Percentiles rank a stretch among this genome's conserved stretches.
These are phyloP conservation scores for Alternaria metachromatica DNA, from an alignment of 2,329 filamentous ascomycete species.

Conservation along the genomic window DNA sequence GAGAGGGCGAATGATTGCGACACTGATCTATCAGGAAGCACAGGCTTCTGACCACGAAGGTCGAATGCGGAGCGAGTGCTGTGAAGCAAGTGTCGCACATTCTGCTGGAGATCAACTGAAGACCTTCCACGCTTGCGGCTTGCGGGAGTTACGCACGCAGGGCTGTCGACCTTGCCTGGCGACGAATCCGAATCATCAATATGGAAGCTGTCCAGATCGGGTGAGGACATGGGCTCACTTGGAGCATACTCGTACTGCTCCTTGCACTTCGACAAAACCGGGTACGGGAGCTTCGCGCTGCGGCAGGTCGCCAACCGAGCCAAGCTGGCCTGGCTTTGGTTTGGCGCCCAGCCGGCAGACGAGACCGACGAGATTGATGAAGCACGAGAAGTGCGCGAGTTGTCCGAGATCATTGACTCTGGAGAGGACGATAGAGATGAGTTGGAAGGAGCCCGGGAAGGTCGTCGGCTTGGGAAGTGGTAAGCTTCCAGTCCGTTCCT, in stretches of 20 bases:
- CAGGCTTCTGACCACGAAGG: conserved; percentile 41
- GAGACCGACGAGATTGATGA: conserved; percentile 63
- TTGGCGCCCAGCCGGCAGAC: conserved; percentile 60
- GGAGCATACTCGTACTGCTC: conserved; percentile 43
- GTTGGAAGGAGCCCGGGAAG: conserved; percentile 58
- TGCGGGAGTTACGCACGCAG: conserved; percentile 24
- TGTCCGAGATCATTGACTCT: conserved; percentile 69
- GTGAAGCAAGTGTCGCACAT: conserved; percentile 68
- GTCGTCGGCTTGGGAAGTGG: conserved; percentile 53
- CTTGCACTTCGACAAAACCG: conserved; percentile 47
- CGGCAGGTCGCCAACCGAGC: conserved; percentile 61
- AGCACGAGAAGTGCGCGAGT: conserved; percentile 62
- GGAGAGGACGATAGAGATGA: conserved; percentile 63
- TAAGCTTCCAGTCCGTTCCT: conserved; percentile 54
- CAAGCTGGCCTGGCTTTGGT: conserved; percentile 56
- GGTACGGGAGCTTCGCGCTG: conserved; percentile 54
- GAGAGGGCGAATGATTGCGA: conserved; percentile 43
- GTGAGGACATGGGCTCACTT: conserved; percentile 48
- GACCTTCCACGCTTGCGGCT: conserved; percentile 67
- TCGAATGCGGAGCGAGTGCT: conserved; percentile 49
- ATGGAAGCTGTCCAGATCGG: conserved; percentile 58
- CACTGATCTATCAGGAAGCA: conserved; percentile 46
- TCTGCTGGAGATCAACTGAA: conserved; percentile 69
- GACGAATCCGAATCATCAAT: conserved; percentile 51
- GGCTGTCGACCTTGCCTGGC: conserved; percentile 36